Evolutionary conservation across 805 yeast genomes (phyloP).

Genomic region (Cyberlindnera bimundalis): DNA sequence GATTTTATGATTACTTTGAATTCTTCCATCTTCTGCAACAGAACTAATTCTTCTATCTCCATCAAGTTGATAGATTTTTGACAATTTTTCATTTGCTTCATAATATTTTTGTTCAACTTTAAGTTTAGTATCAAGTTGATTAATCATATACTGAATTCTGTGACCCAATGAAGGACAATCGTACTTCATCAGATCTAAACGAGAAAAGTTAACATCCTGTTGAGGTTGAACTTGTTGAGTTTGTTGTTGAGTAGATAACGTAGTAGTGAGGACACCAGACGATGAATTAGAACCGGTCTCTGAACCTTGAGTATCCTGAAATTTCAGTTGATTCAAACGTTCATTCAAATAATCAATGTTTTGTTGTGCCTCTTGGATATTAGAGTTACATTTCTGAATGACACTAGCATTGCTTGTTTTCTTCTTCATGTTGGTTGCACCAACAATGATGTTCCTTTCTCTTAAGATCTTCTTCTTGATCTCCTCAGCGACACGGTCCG

Average conservation of each 20-base stretch:
- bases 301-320: constrained; percentile 19
- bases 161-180: constrained; percentile 95
- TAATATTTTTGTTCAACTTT: constrained; percentile 93
- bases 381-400: constrained; percentile 85
- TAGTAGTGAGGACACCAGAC: constrained; percentile 1
- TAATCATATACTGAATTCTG: constrained; percentile 91
- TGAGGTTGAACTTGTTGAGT: constrained; percentile 24
- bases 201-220: constrained; percentile 45
- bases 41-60: constrained; percentile 84
- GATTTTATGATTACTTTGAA: constrained; percentile 82
- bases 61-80: constrained; percentile 80
- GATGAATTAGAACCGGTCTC: constrained; percentile 8
- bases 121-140: constrained; percentile 87
- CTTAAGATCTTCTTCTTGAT: constrained; percentile 83
- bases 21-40: constrained; percentile 84
- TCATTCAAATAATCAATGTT: constrained; percentile 87
- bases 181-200: constrained; percentile 80
- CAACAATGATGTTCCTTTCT: constrained; percentile 82
- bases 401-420: constrained; percentile 78
- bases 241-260: not conserved
- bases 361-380: constrained; percentile 85
- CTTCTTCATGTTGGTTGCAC: constrained; percentile 77
- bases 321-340: constrained; percentile 57
- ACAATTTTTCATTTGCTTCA: constrained; percentile 87
- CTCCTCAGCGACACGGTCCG: constrained; percentile 51